phyloP scores from a whole-genome alignment of 2,329 filamentous ascomycete species.

The Blastomyces parvus region DNA sequence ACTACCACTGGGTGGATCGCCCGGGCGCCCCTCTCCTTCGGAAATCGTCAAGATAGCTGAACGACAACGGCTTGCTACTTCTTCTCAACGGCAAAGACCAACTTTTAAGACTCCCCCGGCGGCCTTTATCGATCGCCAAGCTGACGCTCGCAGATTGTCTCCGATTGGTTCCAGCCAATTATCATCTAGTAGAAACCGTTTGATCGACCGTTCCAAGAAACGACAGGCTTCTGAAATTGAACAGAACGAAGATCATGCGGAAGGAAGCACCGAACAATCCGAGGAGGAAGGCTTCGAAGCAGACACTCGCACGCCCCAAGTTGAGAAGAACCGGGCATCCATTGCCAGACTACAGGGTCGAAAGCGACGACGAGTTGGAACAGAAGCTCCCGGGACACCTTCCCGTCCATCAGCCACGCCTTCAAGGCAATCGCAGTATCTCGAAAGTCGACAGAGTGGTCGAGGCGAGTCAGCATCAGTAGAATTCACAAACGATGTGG shows the following conservation, averaged over 20 bases:
- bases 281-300: slow-evolving; percentile 27
- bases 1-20: neutral
- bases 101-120: slow-evolving; percentile 9
- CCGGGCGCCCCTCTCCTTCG: neutral
- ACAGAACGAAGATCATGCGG: slow-evolving; percentile 13
- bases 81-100: slow-evolving; percentile 9
- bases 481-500: neutral
- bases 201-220: slow-evolving; percentile 14
- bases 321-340: slow-evolving; percentile 2
- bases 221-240: slow-evolving; percentile 10
- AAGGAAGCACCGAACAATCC: slow-evolving; percentile 3
- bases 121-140: slow-evolving; percentile 31
- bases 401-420: neutral
- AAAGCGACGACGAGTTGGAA: slow-evolving; percentile 4
- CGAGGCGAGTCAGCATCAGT: neutral
- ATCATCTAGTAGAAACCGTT: neutral
- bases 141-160: slow-evolving; percentile 26
- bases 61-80: neutral
- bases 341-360: neutral
- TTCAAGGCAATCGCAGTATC: neutral
- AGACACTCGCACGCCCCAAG: slow-evolving; percentile 17
- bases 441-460: neutral
- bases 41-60: slow-evolving; percentile 1
- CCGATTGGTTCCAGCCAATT: slow-evolving; percentile 21
- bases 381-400: neutral